Base-by-base conservation (phyloP, 768 basidiomycete genomes). In the Gloeophyllum trabeum region DNA sequence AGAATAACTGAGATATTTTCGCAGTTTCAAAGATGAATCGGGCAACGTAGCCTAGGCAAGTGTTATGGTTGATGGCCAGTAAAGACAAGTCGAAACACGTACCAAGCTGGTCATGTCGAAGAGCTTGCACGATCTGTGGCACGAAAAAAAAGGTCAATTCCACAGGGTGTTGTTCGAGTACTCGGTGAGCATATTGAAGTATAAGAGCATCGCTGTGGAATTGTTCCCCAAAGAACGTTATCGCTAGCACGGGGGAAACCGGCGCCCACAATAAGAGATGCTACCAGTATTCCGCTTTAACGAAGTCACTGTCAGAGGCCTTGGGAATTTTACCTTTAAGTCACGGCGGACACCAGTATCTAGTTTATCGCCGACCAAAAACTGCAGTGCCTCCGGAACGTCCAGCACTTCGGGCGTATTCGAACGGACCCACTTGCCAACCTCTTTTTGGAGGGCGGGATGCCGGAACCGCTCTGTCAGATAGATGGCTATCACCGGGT, bases 111-210 rank as follows among this genome's bases (percentile, higher is more conserved):
- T 99, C 96, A 41, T 85, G 77, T 6, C 96, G 84, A 13, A 99
- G 69, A 3, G 92, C 92, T 55, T 99, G 96, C 2, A 98, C 96
- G 16, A 98, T 81, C 70, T 99, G 96, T 1, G 96, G 96, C 24
- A 99, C 92, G 55, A 94, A 99, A 68, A 98, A 99, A 72, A 99
- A 99, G 0, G 94, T 94, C 40, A 97, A 56, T 12, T 89, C 82
- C 6, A 98, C 89, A 0, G 92, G 87, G 55, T 98, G 92, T 57
- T 94, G 87, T 56, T 91, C 91, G 34, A 99, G 64, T 1, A 93
- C 92, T 34, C 93, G 75, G 62, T 98, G 90, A 0, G 93, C 93
- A 56, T 97, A 98, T 79, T 99, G 96, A 18, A 98, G 64, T 25
- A 96, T 61, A 25, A 88, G 59, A 0, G 94, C 84, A 53, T 98